These are phyloP conservation scores for Simmondsia chinensis DNA, from an alignment of 148 eudicot genomes.

Conservation along the genomic window DNA sequence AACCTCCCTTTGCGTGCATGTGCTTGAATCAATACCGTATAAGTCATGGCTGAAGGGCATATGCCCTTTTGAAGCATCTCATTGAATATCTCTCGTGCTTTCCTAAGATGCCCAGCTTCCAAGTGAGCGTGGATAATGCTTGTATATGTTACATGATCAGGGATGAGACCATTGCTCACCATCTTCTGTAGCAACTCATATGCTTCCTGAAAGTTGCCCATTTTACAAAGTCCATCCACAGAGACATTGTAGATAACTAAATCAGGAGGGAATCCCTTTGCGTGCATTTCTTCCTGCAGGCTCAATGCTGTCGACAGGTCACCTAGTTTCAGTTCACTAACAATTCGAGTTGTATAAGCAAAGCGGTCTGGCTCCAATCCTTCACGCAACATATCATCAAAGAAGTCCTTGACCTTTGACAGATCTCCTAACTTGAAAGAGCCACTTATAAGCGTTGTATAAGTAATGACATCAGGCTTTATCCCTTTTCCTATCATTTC, in stretches of 20 bases:
- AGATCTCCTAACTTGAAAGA: constrained; percentile 32
- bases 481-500: constrained; percentile 32
- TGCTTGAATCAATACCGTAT: constrained; percentile 39
- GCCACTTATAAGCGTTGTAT: constrained; percentile 43
- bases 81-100: constrained; percentile 29
- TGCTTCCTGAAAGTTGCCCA: constrained; percentile 38
- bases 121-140: constrained; percentile 38
- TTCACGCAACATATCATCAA: constrained; percentile 34
- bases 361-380: constrained; percentile 43
- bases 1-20: constrained; percentile 28
- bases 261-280: constrained; percentile 31
- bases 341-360: constrained; percentile 28
- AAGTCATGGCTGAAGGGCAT: constrained; percentile 43
- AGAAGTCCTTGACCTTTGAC: constrained; percentile 24
- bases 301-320: constrained; percentile 18
- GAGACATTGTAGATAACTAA: constrained; percentile 35
- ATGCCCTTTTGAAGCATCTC: constrained; percentile 33
- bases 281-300: constrained; percentile 35
- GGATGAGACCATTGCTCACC: constrained; percentile 26
- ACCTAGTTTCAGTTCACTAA: constrained; percentile 33
- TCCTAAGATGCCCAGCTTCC: constrained; percentile 29
- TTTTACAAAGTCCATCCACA: constrained; percentile 32
- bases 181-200: constrained; percentile 28
- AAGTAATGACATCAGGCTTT: constrained; percentile 44
- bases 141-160: constrained; percentile 46